Evolutionary conservation across 768 basidiomycete genomes (phyloP), one percentile per base, ranked within the genome.

Genomic region (Asterophora lycoperdoides): DNA sequence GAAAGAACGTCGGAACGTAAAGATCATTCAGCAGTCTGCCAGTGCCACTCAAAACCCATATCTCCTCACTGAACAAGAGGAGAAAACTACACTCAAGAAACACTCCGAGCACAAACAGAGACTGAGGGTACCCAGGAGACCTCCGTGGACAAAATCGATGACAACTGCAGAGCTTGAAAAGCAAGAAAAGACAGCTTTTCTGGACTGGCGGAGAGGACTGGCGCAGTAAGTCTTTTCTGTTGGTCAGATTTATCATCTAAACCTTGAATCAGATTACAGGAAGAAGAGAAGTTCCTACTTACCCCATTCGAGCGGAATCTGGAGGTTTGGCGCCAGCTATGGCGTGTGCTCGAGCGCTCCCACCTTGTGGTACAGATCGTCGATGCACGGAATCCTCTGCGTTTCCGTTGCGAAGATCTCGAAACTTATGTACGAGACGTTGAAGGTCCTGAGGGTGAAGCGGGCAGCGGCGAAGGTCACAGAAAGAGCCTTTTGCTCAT

Each of bases 311-410:
- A 99, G 63, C 86, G 93, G 41, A 99, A 98, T 62, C 69, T 99
- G 28, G 94, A 98, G 73, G 96, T 99, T 10, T 98, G 96, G 95
- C 76, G 96, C 36, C 96, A 99, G 61, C 78, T 99, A 7, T 99
- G 96, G 96, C 78, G 96, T 44, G 96, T 98, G 1, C 69, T 96
- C 8, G 96, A 99, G 69, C 81, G 93, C 17, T 96, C 95, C 1
- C 90, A 96, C 58, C 80, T 99, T 18, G 70, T 98, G 28, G 89
- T 98, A 2, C 93, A 98, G 67, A 95, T 99, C 43, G 89, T 96
- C 44, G 96, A 99, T 61, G 93, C 93, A 5, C 83, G 96, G 33
- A 97, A 96, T 71, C 95, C 96, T 1, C 74, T 96, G 8, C 75
- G 82, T 23, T 97, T 97, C 63, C 83, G 93, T 17, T 97, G 94